phyloP scores from a whole-genome alignment of 306 rosid genomes.

The Mucuna pruriens region DNA sequence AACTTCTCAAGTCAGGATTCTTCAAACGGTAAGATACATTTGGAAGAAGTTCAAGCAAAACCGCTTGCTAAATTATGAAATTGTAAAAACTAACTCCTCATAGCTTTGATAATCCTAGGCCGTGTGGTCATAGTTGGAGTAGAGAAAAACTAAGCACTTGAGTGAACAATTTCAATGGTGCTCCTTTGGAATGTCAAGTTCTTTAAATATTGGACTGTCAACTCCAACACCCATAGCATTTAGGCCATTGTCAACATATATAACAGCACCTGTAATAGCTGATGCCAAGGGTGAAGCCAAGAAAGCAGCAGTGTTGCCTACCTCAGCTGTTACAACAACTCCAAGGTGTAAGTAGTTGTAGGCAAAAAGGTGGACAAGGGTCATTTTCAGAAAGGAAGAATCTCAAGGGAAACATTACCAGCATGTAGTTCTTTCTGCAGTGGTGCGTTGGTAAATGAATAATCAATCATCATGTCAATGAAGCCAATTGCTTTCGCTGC shows the following conservation, averaged over 20 bases:
- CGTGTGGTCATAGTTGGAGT: background rate
- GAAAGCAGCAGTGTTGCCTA: conserved; percentile 88
- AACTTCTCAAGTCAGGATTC: background rate
- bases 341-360: background rate
- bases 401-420: conserved; percentile 50
- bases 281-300: conserved; percentile 87
- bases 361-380: background rate
- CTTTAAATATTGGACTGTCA: conserved; percentile 56
- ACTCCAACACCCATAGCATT: conserved; percentile 94
- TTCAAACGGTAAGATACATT: conserved; percentile 4
- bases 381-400: conserved; percentile 5
- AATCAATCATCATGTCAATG: conserved; percentile 95
- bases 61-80: conserved; percentile 4
- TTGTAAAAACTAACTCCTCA: conserved; percentile 10
- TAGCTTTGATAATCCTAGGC: conserved; percentile 24
- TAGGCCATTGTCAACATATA: conserved; percentile 88
- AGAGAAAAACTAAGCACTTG: conserved; percentile 17
- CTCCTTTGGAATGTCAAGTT: conserved; percentile 45
- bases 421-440: conserved; percentile 85
- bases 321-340: conserved; percentile 69
- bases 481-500: conserved; percentile 97
- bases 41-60: conserved; percentile 11
- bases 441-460: conserved; percentile 84
- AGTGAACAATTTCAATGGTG: conserved; percentile 20
- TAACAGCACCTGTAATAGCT: conserved; percentile 78